These are phyloP conservation scores for Penicillium sp. DNA, from an alignment of 2,329 filamentous ascomycete species.

Conservation along the genomic window DNA sequence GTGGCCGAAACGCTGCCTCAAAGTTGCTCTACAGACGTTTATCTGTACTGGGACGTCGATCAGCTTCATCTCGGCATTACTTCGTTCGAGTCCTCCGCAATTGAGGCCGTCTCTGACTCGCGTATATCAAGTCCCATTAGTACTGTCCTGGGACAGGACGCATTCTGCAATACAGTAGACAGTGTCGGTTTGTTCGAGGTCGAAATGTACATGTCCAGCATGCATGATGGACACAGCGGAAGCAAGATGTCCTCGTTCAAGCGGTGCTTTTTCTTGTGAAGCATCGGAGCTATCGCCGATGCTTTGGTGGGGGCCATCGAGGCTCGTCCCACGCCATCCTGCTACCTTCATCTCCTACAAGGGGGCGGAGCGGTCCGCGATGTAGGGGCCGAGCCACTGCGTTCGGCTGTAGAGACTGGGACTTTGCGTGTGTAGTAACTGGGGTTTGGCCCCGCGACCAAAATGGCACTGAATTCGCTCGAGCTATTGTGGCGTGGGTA, in stretches of 20 bases:
- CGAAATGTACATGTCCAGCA: slow-evolving; percentile 61
- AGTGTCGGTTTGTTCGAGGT: slow-evolving; percentile 55
- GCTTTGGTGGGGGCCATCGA: slow-evolving; percentile 49
- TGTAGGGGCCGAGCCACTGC: slow-evolving; percentile 50
- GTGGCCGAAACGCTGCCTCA: slow-evolving; percentile 41
- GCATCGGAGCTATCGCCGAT: slow-evolving; percentile 43
- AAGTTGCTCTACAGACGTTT: slow-evolving; percentile 54
- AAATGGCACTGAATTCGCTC: slow-evolving; percentile 43
- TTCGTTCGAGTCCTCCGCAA: slow-evolving; percentile 50
- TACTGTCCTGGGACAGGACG: too few species aligned
- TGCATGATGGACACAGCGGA: slow-evolving; percentile 61
- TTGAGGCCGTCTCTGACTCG: too few species aligned
- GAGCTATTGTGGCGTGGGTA: slow-evolving; percentile 53
- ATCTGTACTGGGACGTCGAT: slow-evolving; percentile 53
- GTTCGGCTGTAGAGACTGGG: slow-evolving; percentile 65
- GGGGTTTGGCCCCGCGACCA: slow-evolving; percentile 61
- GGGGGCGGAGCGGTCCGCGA: slow-evolving; percentile 56
- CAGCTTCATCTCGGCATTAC: slow-evolving; percentile 55
- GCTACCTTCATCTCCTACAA: slow-evolving; percentile 65
- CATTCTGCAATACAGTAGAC: slow-evolving; percentile 50
- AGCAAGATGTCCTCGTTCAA: slow-evolving; percentile 66
- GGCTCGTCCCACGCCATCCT: slow-evolving; percentile 53
- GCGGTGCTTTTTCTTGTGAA: slow-evolving; percentile 61
- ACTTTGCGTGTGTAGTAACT: slow-evolving; percentile 64
- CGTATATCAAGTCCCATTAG: too few species aligned